phyloP scores from a whole-genome alignment of 768 basidiomycete genomes.

The Leccinum rimulosum region DNA sequence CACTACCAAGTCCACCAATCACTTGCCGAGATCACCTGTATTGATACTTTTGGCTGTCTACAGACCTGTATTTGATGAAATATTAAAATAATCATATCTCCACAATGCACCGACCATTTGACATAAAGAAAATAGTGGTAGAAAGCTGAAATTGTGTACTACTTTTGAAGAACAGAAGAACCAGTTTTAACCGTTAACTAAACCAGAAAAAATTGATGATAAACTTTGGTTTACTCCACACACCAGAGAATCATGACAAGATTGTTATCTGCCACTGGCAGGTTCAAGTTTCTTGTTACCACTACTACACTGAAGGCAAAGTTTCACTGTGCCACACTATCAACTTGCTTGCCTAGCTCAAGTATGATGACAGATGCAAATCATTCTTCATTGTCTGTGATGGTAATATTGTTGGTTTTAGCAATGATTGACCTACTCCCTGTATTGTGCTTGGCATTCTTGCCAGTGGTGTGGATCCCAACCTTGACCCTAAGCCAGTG shows the following conservation, averaged over 20 bases:
- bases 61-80: too few species aligned
- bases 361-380: slow-evolving; percentile 98
- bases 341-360: slow-evolving; percentile 89
- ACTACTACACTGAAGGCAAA: slow-evolving; percentile 86
- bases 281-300: slow-evolving; percentile 77
- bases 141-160: too few species aligned
- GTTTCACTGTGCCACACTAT: slow-evolving; percentile 82
- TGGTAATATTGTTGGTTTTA: slow-evolving; percentile 96
- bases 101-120: too few species aligned
- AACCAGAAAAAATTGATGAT: slow-evolving; percentile 45
- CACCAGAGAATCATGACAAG: slow-evolving; percentile 94
- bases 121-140: too few species aligned
- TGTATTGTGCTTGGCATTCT: slow-evolving; percentile 96
- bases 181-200: too few species aligned
- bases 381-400: slow-evolving; percentile 92
- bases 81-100: too few species aligned
- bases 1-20: too few species aligned
- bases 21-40: too few species aligned
- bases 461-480: slow-evolving; percentile 73
- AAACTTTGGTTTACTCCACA: slow-evolving; percentile 76
- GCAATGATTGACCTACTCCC: slow-evolving; percentile 94
- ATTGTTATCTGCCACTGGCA: slow-evolving; percentile 73
- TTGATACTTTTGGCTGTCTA: too few species aligned
- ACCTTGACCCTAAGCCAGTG: slow-evolving; percentile 90
- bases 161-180: too few species aligned